phyloP scores from a whole-genome alignment of 495 filamentous ascomycete genomes.

The Lasiosphaeria hispida region DNA sequence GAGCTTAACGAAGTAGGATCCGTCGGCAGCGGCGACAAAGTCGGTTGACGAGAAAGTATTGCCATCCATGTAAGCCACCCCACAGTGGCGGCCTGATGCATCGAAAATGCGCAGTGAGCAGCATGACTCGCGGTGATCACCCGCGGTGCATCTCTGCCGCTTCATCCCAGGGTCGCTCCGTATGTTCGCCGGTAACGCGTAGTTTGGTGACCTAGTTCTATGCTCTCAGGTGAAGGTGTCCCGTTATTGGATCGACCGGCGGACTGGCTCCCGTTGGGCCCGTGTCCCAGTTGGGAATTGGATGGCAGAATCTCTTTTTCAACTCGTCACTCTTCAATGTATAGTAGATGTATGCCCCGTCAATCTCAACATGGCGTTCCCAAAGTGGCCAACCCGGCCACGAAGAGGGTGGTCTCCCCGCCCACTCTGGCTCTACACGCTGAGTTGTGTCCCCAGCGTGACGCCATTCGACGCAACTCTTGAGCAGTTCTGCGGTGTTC shows the following conservation, averaged over 20 bases:
- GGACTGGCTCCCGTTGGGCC: too few species aligned
- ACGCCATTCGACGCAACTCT: background rate
- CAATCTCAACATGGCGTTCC: background rate
- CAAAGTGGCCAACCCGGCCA: background rate
- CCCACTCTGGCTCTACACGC: background rate
- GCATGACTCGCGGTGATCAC: background rate
- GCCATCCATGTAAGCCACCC: background rate
- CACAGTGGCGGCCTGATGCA: background rate
- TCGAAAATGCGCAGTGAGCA: background rate
- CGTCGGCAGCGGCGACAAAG: background rate
- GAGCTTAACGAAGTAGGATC: background rate
- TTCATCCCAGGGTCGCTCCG: too few species aligned
- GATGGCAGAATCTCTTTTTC: background rate
- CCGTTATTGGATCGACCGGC: too few species aligned
- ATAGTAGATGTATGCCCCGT: background rate
- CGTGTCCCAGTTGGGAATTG: too few species aligned
- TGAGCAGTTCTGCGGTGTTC: background rate
- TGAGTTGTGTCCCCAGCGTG: background rate
- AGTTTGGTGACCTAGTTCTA: too few species aligned
- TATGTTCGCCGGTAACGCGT: too few species aligned
- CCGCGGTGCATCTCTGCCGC: background rate
- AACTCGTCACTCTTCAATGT: background rate
- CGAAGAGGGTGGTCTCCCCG: background rate
- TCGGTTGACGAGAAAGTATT: background rate
- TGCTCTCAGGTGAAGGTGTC: too few species aligned